Percentiles rank a stretch among this genome's conserved stretches.
Evolutionary conservation across 768 basidiomycete species (phyloP).

Genomic region (Boletus fagicola): DNA sequence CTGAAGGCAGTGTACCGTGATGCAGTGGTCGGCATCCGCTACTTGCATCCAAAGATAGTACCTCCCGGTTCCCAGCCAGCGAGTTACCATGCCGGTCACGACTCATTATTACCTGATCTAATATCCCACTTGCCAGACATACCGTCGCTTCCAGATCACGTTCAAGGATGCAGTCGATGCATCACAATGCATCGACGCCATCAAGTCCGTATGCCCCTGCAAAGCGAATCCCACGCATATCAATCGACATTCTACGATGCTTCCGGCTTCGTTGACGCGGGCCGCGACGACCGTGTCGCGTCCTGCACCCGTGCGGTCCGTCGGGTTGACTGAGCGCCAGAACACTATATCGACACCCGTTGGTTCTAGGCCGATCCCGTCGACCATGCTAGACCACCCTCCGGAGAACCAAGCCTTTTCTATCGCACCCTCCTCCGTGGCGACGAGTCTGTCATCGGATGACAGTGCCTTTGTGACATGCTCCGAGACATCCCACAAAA

Average conservation of each 20-base stretch:
- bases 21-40: conserved; percentile 70
- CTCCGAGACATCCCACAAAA: conserved; percentile 21
- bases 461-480: conserved; percentile 29
- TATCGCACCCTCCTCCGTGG: conserved; percentile 6
- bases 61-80: conserved; percentile 33
- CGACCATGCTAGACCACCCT: background rate
- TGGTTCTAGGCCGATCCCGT: conserved; percentile 2
- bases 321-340: conserved; percentile 2
- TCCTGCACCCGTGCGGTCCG: background rate
- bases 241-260: conserved; percentile 18
- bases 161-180: conserved; percentile 53
- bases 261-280: conserved; percentile 16
- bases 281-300: conserved; percentile 12
- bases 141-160: conserved; percentile 75
- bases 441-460: conserved; percentile 24
- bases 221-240: conserved; percentile 47
- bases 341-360: background rate
- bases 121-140: conserved; percentile 43
- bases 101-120: conserved; percentile 4
- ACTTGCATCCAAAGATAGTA: conserved; percentile 50
- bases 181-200: conserved; percentile 56
- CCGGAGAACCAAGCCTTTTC: background rate
- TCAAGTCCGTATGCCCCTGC: conserved; percentile 73
- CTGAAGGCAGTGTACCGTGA: conserved; percentile 80
- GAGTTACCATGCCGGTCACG: conserved; percentile 10